Base-by-base conservation (phyloP, 805 yeast species). In the Vanderwaltozyma tropicalis region DNA sequence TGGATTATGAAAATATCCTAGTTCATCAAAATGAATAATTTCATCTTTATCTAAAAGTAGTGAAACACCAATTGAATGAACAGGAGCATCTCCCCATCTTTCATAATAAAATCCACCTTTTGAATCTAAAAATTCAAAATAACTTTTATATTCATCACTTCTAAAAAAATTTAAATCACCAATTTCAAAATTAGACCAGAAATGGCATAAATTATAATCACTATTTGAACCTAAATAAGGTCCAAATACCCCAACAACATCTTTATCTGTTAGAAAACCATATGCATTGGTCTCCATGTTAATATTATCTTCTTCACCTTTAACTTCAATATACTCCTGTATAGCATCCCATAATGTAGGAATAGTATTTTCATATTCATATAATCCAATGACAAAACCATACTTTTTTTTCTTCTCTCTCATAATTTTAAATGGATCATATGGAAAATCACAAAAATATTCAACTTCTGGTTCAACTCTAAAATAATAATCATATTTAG, bases 71-170 rank as follows among this genome's bases (percentile, higher is more conserved):
- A 86, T 65, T 0, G 89, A 67, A 57, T 86, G 95, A 11, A 86
- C 83, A 0, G 96, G 95, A 0, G 95, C 95, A 62, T 87, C 96
- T 13, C 96, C 96, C 96, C 96, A 87, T 41, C 95, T 64, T 59
- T 86, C 95, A 41, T 81, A 80, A 57, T 80, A 80, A 54, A 84
- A 84, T 5, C 92, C 92, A 36, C 87, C 89, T 14, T 72, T 65
- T 19, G 66, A 48, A 55, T 83, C 85, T 43, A 84, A 66, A 55
- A 63, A 65, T 18, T 79, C 71, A 55, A 83, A 84, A 55, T 68
- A 82, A 35, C 64, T 67, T 31, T 62, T 55, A 59, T 84, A 84
- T 26, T 71, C 72, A 28, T 80, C 72, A 27, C 78, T 66, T 56
- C 88, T 68, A 67, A 78, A 84, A 59, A 84, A 77, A 41, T 78